A percentile compares a stretch with the other conserved stretches of the same genome.
These are phyloP conservation scores for Gnetum montanum DNA, from an alignment of 75 land plant genomes.

Conservation along the genomic window DNA sequence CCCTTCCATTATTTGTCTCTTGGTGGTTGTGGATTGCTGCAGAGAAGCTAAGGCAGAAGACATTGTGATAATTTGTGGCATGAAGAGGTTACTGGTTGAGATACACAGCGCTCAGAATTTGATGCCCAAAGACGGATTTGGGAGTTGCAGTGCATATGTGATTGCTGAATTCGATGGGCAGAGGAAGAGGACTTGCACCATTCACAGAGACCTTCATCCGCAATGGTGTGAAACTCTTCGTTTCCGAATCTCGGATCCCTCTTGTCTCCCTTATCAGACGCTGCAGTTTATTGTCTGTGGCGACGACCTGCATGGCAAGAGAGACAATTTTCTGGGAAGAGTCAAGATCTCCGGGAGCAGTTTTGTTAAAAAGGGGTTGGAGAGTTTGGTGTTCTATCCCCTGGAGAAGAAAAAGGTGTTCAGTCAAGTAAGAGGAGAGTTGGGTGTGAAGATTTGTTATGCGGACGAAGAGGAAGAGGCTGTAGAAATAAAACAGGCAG, in stretches of 20 bases:
- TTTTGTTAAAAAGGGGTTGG: constrained; percentile 39
- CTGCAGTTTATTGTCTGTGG: constrained; percentile 53
- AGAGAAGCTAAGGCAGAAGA: not conserved
- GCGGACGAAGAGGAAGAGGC: not conserved
- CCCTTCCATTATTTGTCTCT: no score
- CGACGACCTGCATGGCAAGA: constrained; percentile 32
- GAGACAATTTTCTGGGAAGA: constrained; percentile 57
- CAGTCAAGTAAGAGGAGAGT: constrained; percentile 54
- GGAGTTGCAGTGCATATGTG: constrained; percentile 67
- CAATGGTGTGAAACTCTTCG: constrained; percentile 73
- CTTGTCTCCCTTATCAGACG: constrained; percentile 40
- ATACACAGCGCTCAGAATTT: constrained; percentile 58
- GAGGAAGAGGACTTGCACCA: constrained; percentile 43
- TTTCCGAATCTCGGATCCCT: constrained; percentile 51
- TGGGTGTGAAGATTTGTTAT: constrained; percentile 56
- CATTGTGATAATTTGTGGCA: not conserved
- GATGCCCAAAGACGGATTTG: constrained; percentile 75
- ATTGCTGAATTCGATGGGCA: constrained; percentile 73
- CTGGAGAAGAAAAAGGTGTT: constrained; percentile 63
- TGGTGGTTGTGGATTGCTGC: no score
- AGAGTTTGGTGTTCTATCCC: constrained; percentile 43
- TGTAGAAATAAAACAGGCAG: not conserved
- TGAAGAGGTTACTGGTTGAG: constrained; percentile 43
- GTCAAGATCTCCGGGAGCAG: constrained; percentile 49
- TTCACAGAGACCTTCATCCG: constrained; percentile 47